phyloP scores from a whole-genome alignment of 257 asterid species.

The Cynanchum wilfordii region DNA sequence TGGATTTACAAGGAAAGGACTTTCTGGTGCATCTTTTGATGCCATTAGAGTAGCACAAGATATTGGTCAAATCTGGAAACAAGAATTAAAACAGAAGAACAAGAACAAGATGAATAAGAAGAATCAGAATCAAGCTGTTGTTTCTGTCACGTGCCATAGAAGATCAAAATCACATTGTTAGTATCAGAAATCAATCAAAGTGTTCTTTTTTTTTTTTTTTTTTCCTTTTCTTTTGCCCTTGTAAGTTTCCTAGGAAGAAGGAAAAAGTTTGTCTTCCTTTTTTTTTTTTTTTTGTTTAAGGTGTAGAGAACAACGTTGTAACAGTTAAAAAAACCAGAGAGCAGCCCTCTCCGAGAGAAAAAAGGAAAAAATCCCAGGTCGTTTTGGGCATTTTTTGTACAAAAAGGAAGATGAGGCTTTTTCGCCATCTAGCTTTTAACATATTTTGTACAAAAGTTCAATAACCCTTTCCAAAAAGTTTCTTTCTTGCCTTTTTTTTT shows the following conservation, averaged over 20 bases:
- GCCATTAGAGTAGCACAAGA: slow-evolving; percentile 73
- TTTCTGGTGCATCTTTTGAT: slow-evolving; percentile 75
- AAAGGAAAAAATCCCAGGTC: slow-evolving; percentile 33
- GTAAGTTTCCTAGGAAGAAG: slow-evolving; percentile 4
- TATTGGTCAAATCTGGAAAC: slow-evolving; percentile 69
- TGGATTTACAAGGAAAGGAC: slow-evolving; percentile 85
- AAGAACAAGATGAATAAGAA: too few relatives aligned
- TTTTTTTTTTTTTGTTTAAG: background rate
- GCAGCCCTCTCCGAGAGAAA: slow-evolving; percentile 48
- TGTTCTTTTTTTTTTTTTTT: background rate
- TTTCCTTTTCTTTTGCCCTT: slow-evolving; percentile 19
- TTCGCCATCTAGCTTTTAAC: slow-evolving; percentile 10
- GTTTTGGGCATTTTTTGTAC: slow-evolving; percentile 45
- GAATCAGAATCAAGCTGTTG: slow-evolving; percentile 32
- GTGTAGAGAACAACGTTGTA: slow-evolving; percentile 18
- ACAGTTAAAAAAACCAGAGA: slow-evolving; percentile 17
- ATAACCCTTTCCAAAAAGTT: background rate
- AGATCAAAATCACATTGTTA: slow-evolving; percentile 41
- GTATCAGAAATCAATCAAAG: background rate
- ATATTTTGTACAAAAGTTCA: slow-evolving; percentile 18
- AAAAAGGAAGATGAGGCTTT: slow-evolving; percentile 37
- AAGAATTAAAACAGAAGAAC: slow-evolving; percentile 52
- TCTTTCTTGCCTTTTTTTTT: background rate
- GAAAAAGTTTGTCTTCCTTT: slow-evolving; percentile 1
- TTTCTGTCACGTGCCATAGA: slow-evolving; percentile 35